phyloP scores from a whole-genome alignment of 2,329 filamentous ascomycete genomes.

The Calonectria henricotiae region DNA sequence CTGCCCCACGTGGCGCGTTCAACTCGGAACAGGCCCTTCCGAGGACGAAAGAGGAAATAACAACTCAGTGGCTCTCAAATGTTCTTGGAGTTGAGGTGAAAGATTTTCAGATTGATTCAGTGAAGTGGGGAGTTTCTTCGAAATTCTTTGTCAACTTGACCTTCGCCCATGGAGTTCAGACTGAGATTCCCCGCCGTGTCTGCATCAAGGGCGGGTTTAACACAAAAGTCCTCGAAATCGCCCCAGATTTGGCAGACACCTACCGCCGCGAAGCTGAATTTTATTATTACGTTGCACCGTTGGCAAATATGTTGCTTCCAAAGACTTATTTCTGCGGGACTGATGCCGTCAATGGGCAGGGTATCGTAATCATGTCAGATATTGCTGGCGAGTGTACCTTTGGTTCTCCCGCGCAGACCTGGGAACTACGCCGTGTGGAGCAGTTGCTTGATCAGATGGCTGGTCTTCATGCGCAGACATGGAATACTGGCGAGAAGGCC shows the following conservation, averaged over 20 bases:
- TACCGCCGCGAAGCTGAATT: slow-evolving; percentile 38
- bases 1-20: slow-evolving; percentile 18
- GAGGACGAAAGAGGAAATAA: slow-evolving; percentile 30
- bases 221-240: not conserved
- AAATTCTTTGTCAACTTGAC: slow-evolving; percentile 33
- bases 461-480: slow-evolving; percentile 31
- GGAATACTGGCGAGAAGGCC: slow-evolving; percentile 31
- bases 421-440: slow-evolving; percentile 24
- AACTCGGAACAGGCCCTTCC: slow-evolving; percentile 34
- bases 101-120: slow-evolving; percentile 17
- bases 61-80: slow-evolving; percentile 28
- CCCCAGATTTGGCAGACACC: not conserved
- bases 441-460: slow-evolving; percentile 27
- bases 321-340: slow-evolving; percentile 34
- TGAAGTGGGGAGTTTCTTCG: slow-evolving; percentile 28
- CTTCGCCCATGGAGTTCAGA: slow-evolving; percentile 32
- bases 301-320: slow-evolving; percentile 32
- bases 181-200: slow-evolving; percentile 26
- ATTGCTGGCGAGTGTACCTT: slow-evolving; percentile 31
- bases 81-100: slow-evolving; percentile 25
- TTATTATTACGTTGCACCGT: slow-evolving; percentile 28
- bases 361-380: slow-evolving; percentile 35
- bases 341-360: slow-evolving; percentile 35
- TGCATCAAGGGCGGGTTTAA: slow-evolving; percentile 38
- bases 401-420: slow-evolving; percentile 33